Evolutionary conservation across 1,284 basidiomycete species (phyloP).

Genomic region (Takashimella koratensis): DNA sequence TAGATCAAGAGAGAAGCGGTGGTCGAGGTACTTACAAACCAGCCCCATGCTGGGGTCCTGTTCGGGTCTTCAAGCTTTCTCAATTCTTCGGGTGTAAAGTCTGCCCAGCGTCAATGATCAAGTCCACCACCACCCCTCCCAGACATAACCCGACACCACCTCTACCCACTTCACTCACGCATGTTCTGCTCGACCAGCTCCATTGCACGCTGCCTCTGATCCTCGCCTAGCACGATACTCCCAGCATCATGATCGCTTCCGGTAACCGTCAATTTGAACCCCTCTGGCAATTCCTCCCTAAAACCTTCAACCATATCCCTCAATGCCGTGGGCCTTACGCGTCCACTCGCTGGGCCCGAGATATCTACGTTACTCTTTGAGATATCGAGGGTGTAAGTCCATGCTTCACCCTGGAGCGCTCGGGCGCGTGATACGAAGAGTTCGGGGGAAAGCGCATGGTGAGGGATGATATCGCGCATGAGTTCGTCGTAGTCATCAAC

Average conservation of each 20-base stretch:
- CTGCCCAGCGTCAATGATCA: constrained; percentile 28
- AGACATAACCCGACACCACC: neutral
- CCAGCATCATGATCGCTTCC: constrained; percentile 49
- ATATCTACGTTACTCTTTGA: constrained; percentile 19
- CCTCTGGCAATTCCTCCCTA: constrained; percentile 31
- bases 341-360: constrained; percentile 26
- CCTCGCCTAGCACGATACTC: constrained; percentile 45
- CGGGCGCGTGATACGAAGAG: constrained; percentile 34
- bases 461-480: constrained; percentile 44
- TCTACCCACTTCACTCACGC: constrained; percentile 34
- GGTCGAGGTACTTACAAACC: constrained; percentile 39
- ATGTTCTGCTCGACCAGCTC: constrained; percentile 42
- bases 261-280: constrained; percentile 35
- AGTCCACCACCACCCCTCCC: too few species aligned
- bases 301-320: constrained; percentile 40
- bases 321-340: constrained; percentile 33
- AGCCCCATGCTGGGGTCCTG: constrained; percentile 44
- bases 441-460: constrained; percentile 42
- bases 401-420: constrained; percentile 23
- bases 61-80: constrained; percentile 44
- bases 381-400: constrained; percentile 42
- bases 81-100: constrained; percentile 45
- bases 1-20: neutral
- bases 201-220: constrained; percentile 47
- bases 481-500: constrained; percentile 61